Evolutionary conservation across 345 rosid species (phyloP).

Genomic region (Streptanthus diversifolius): DNA sequence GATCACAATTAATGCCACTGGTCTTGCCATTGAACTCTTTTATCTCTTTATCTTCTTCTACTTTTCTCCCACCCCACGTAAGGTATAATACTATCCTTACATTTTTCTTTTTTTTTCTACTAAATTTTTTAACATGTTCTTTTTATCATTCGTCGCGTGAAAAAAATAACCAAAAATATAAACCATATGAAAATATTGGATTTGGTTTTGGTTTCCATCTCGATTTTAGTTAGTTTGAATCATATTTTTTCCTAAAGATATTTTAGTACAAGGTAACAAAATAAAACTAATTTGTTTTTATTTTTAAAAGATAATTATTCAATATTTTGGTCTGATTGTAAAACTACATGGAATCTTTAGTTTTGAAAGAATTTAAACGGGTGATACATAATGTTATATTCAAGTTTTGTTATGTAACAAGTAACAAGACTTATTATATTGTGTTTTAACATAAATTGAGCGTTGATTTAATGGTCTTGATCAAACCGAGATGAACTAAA

Average conservation of each 20-base stretch:
- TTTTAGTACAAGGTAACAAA: neutral
- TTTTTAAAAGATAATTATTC: neutral
- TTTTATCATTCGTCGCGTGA: neutral
- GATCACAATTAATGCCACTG: constrained; percentile 42
- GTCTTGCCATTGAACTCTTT: constrained; percentile 38
- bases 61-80: constrained; percentile 35
- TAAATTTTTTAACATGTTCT: neutral
- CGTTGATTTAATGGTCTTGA: neutral
- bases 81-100: constrained; percentile 22
- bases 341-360: neutral
- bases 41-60: constrained; percentile 41
- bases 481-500: neutral
- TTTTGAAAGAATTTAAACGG: neutral
- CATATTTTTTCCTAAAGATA: neutral
- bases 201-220: neutral
- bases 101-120: neutral
- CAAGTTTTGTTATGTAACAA: neutral
- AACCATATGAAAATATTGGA: neutral
- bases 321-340: neutral
- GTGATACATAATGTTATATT: neutral
- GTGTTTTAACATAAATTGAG: neutral
- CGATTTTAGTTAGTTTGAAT: neutral
- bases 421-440: neutral
- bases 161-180: neutral
- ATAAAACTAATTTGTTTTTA: neutral